Evolutionary conservation across 164 flowering plant species (phyloP).

Genomic region (Magnolia sinica): DNA sequence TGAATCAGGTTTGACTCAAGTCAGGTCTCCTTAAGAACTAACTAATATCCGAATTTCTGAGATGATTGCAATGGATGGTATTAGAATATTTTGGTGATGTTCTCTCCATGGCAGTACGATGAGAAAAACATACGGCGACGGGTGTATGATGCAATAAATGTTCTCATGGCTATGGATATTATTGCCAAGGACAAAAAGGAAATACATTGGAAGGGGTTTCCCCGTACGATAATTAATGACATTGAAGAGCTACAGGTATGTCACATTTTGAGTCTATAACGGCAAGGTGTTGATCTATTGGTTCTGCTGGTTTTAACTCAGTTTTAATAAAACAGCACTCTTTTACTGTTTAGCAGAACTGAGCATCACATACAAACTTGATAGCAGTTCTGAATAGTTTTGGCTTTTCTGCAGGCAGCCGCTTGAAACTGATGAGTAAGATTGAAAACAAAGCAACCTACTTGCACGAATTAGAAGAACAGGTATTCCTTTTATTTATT

Average conservation of each 20-base stretch:
- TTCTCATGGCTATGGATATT: constrained; percentile 42
- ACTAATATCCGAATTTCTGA: not conserved
- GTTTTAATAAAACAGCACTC: not conserved
- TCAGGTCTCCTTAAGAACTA: not conserved
- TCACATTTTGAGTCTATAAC: not conserved
- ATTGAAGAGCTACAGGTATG: constrained; percentile 31
- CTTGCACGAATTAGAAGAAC: constrained; percentile 38
- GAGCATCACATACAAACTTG: not conserved
- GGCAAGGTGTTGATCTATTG: not conserved
- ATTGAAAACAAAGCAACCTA: constrained; percentile 34
- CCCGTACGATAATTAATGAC: constrained; percentile 21
- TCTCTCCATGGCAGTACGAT: constrained; percentile 19
- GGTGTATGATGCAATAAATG: constrained; percentile 46
- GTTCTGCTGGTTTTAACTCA: not conserved
- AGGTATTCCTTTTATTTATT: constrained; percentile 21
- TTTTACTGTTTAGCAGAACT: not conserved
- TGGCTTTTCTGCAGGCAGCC: constrained; percentile 18
- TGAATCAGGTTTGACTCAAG: constrained; percentile 22
- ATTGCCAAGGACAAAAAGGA: constrained; percentile 37
- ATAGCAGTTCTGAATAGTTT: not conserved
- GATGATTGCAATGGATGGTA: not conserved
- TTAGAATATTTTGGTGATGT: not conserved
- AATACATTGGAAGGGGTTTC: constrained; percentile 42
- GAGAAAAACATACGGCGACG: constrained; percentile 43
- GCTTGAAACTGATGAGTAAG: constrained; percentile 17